Evolutionary conservation across 1,139 yeast species (phyloP).

Genomic region (Hanseniaspora uvarum): DNA sequence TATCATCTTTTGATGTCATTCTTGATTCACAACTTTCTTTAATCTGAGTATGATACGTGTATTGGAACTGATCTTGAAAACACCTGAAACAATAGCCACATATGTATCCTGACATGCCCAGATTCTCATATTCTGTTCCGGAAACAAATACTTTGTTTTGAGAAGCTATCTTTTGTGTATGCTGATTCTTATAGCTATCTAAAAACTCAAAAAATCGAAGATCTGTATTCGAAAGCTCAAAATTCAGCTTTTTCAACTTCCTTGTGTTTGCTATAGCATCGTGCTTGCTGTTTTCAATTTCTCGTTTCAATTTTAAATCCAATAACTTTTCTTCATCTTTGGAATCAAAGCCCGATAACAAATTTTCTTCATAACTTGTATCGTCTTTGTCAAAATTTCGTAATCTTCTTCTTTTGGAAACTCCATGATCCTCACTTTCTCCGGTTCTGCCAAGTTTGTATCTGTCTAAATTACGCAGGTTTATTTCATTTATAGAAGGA

Average conservation of each 20-base stretch:
- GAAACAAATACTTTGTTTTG: neutral
- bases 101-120: neutral
- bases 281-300: neutral
- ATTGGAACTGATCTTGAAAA: neutral
- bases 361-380: neutral
- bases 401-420: neutral
- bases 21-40: neutral
- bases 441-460: no score
- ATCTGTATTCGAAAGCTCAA: neutral
- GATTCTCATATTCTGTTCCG: neutral
- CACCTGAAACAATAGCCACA: constrained; percentile 11
- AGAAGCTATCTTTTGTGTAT: neutral
- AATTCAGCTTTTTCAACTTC: neutral
- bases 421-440: neutral
- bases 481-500: neutral
- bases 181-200: neutral
- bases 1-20: neutral
- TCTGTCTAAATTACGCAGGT: neutral
- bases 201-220: neutral
- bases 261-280: neutral
- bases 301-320: neutral
- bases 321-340: neutral
- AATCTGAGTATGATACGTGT: constrained; percentile 2
- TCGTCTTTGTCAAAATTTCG: neutral
- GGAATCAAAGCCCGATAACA: neutral